A percentile compares a stretch with the other conserved stretches of the same genome.
Conservation (phyloP, 192 early-diverging fungal genomes). For the Entomortierella lignicola region DNA sequence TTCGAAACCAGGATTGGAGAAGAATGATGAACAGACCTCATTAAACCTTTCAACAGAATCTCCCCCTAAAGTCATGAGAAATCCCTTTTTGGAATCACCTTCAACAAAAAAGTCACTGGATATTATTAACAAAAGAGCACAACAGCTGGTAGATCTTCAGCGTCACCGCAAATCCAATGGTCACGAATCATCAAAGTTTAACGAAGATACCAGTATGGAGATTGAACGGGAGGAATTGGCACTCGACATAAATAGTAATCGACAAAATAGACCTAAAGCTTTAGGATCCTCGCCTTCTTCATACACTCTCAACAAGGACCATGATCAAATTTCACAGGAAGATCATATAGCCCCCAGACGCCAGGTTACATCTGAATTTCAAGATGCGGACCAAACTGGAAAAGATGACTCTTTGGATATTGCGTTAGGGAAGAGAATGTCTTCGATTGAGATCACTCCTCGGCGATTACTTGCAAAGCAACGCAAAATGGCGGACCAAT, state of each 20-base stretch:
- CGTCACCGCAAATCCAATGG: background rate
- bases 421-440: constrained; percentile 24
- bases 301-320: too few relatives aligned
- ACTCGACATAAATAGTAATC: background rate
- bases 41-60: background rate
- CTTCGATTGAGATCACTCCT: constrained; percentile 33
- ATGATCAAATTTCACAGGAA: too few relatives aligned
- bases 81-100: constrained; percentile 29
- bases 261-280: background rate
- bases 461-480: constrained; percentile 31
- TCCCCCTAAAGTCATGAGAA: background rate
- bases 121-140: constrained; percentile 8
- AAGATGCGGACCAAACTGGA: background rate
- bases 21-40: background rate
- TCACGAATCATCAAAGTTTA: background rate
- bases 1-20: background rate
- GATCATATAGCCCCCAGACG: background rate
- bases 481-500: background rate
- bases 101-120: constrained; percentile 32
- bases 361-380: constrained; percentile 4
- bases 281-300: too few relatives aligned
- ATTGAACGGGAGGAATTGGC: background rate
- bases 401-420: constrained; percentile 23
- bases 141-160: constrained; percentile 21
- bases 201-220: background rate